Evolutionary conservation across 352 stramenopile genomes (phyloP), one percentile per base, ranked within the genome.

Genomic region (Saprolegnia diclina): DNA sequence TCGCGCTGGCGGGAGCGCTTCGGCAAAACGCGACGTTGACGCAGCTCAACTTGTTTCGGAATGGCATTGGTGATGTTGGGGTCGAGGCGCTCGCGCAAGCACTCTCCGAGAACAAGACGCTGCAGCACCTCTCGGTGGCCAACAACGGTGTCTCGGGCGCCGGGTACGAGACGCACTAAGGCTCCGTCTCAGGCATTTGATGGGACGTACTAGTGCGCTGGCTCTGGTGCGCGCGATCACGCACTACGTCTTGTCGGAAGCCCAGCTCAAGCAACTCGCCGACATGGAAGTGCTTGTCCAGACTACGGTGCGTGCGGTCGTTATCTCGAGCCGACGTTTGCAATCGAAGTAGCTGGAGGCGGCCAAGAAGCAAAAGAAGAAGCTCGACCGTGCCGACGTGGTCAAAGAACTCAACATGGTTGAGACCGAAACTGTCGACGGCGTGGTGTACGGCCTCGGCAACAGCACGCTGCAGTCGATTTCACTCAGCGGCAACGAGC

Each of bases 281-380:
- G 80, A 87, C 26, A 76, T 87, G 18, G 86, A 94, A 59, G 76
- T 74, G 29, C 76, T 75, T 32, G 87, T 94, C 56, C 83, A 89
- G n/a, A 72, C 73, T 14, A 77, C 89, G 74, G 82, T 88, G 46
- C 11, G 61, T 59, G 9, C 6, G 19, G 55, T 14, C 64, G 50
- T 22, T 21, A 65, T 38, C 40, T 77, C 24, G 44, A 37, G 11
- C 16, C 37, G 38, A 32, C 24, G 44, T 26, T 45, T 21, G 32
- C 7, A 50, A 21, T 44, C 7, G 13, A 50, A 37, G 14, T 38
- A 65, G 44, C 52, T 92, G 22, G 85, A 92, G 18, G 75, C 83
- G 16, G 81, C 83, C 46, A 94, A 93, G 71, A 93, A 91, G 69
- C 77, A 81, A 42, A 92, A 89, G 65, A 91, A 91, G 76, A 91